Conservation (phyloP, 2,329 filamentous ascomycete genomes). For the Clarireedia paspali region DNA sequence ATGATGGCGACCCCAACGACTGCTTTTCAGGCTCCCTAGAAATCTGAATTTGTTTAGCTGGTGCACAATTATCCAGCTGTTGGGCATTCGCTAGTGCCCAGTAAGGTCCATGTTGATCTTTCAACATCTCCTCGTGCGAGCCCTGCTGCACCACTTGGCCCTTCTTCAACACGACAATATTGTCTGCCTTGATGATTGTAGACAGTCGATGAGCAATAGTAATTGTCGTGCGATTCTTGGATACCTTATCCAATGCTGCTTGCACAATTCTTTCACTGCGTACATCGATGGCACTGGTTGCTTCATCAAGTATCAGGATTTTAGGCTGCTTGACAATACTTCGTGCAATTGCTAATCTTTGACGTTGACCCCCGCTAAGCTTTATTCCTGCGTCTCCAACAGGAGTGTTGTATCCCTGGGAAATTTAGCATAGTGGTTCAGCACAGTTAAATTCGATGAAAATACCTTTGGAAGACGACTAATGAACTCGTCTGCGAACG, state of each 20-base stretch:
- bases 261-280: constrained; percentile 90
- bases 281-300: constrained; percentile 63
- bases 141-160: constrained; percentile 69
- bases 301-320: constrained; percentile 54
- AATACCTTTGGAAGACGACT: constrained; percentile 38
- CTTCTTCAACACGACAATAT: constrained; percentile 71
- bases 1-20: neutral
- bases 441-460: neutral
- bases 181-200: constrained; percentile 84
- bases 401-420: constrained; percentile 56
- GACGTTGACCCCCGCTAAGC: constrained; percentile 72
- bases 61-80: constrained; percentile 32
- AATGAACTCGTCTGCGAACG: constrained; percentile 51
- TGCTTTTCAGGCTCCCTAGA: neutral
- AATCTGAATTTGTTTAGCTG: neutral
- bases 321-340: constrained; percentile 42
- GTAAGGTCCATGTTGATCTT: constrained; percentile 52
- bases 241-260: constrained; percentile 72
- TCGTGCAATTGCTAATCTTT: constrained; percentile 65
- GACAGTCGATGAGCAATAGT: constrained; percentile 88
- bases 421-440: neutral
- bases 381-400: constrained; percentile 72
- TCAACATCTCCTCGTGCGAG: constrained; percentile 62
- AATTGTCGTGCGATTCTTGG: constrained; percentile 77
- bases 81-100: constrained; percentile 57